Evolutionary conservation across 306 rosid species (phyloP).

Genomic region (Parietaria judaica): DNA sequence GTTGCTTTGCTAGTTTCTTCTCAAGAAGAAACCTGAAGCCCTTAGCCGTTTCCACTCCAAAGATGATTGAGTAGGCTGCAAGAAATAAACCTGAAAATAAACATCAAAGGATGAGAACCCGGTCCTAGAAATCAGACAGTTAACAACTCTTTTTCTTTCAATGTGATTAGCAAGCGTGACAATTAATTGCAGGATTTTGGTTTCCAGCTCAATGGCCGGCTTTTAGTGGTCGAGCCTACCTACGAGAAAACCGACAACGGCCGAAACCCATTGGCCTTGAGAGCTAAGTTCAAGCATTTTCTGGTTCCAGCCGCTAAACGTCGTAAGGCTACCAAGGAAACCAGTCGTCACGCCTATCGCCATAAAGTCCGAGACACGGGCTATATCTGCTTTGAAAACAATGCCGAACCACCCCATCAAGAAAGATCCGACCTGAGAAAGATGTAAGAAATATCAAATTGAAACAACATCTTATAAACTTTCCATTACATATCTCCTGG

Average conservation of each 20-base stretch:
- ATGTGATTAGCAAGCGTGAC: too few species aligned
- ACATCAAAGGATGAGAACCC: background rate
- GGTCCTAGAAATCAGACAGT: too few species aligned
- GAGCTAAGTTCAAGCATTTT: slow-evolving; percentile 75
- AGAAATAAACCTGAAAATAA: slow-evolving; percentile 60
- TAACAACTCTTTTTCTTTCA: too few species aligned
- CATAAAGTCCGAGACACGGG: slow-evolving; percentile 52
- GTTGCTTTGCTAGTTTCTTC: slow-evolving; percentile 18
- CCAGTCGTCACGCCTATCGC: slow-evolving; percentile 76
- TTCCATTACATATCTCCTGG: background rate
- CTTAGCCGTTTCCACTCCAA: slow-evolving; percentile 72
- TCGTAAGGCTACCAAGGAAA: slow-evolving; percentile 87
- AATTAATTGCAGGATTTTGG: too few species aligned
- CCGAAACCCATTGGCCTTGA: slow-evolving; percentile 55
- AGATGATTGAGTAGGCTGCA: slow-evolving; percentile 46
- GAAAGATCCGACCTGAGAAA: slow-evolving; percentile 71
- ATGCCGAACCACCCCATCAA: slow-evolving; percentile 95
- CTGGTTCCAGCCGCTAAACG: slow-evolving; percentile 94
- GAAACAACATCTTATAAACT: too few species aligned
- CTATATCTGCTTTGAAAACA: slow-evolving; percentile 66
- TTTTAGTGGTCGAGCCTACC: slow-evolving; percentile 27
- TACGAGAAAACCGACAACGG: slow-evolving; percentile 55
- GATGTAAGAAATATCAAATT: background rate
- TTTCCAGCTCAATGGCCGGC: too few species aligned
- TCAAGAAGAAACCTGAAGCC: slow-evolving; percentile 48